Conservation (phyloP, 2,329 filamentous ascomycete species). For the Aspergillus proliferans region DNA sequence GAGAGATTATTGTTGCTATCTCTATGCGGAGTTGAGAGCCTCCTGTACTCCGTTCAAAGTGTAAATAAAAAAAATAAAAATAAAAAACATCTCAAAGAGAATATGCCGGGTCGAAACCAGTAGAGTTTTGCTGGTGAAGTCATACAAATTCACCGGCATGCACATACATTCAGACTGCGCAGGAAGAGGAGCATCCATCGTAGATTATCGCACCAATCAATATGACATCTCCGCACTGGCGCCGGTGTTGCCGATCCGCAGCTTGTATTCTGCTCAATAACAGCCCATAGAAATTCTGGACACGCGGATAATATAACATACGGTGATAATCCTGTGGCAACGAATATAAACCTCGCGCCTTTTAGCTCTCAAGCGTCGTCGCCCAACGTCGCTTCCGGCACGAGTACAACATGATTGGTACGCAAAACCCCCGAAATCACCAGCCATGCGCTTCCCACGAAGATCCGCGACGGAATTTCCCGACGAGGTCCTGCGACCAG, state of each 20-base stretch:
- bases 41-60: neutral
- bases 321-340: neutral
- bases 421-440: constrained; percentile 23
- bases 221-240: constrained; percentile 15
- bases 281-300: neutral
- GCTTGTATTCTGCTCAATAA: neutral
- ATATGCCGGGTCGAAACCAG: neutral
- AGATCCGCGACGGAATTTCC: constrained; percentile 31
- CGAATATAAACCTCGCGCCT: neutral
- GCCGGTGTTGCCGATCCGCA: constrained; percentile 5
- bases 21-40: constrained; percentile 1
- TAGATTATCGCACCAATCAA: constrained; percentile 26
- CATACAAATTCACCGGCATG: neutral
- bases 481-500: constrained; percentile 8
- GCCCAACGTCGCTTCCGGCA: constrained; percentile 17
- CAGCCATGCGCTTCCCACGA: constrained; percentile 12
- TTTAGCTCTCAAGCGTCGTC: constrained; percentile 8
- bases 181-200: constrained; percentile 9
- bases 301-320: constrained; percentile 2
- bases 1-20: neutral
- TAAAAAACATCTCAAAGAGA: neutral
- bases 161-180: neutral
- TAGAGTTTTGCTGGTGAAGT: neutral
- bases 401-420: constrained; percentile 19
- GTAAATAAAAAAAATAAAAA: no score